A percentile compares a stretch with the other conserved stretches of the same genome.
Evolutionary conservation across 495 filamentous ascomycete species (phyloP).

Genomic region (Arthonia radiata): DNA sequence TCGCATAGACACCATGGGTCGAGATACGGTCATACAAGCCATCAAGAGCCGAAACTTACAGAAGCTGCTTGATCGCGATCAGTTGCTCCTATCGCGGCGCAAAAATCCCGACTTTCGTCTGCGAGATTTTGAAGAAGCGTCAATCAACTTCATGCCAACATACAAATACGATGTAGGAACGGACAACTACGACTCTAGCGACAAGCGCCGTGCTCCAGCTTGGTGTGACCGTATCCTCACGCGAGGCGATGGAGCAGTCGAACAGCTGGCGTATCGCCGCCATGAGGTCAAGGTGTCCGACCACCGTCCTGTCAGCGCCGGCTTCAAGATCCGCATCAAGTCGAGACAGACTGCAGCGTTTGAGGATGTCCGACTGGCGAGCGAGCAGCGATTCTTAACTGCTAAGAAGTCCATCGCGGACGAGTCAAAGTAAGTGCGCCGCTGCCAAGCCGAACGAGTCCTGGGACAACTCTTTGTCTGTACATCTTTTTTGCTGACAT

Average conservation of each 20-base stretch:
- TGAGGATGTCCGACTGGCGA: too few relatives aligned
- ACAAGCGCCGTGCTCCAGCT: constrained; percentile 86
- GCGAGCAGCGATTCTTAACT: too few relatives aligned
- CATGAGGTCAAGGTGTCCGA: constrained; percentile 80
- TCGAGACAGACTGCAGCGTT: too few relatives aligned
- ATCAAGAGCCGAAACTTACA: constrained; percentile 51
- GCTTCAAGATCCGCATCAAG: constrained; percentile 62
- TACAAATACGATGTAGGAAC: constrained; percentile 97
- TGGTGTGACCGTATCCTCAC: constrained; percentile 92
- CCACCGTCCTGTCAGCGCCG: constrained; percentile 74
- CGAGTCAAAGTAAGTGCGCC: too few relatives aligned
- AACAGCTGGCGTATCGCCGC: constrained; percentile 65
- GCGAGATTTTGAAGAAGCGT: constrained; percentile 60
- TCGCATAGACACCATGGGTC: constrained; percentile 89
- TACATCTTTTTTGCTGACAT: too few relatives aligned
- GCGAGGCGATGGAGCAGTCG: constrained; percentile 56
- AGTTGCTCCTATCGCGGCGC: constrained; percentile 62
- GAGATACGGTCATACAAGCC: constrained; percentile 68
- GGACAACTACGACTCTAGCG: constrained; percentile 76
- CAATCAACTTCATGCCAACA: constrained; percentile 78
- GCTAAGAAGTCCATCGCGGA: too few relatives aligned
- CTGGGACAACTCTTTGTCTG: too few relatives aligned
- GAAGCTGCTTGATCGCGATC: constrained; percentile 90
- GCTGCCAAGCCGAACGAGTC: too few relatives aligned
- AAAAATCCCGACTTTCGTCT: constrained; percentile 76